Evolutionary conservation across 225 moss, liverwort and hornwort species (phyloP).

Genomic region (Physcomitrium patens): DNA sequence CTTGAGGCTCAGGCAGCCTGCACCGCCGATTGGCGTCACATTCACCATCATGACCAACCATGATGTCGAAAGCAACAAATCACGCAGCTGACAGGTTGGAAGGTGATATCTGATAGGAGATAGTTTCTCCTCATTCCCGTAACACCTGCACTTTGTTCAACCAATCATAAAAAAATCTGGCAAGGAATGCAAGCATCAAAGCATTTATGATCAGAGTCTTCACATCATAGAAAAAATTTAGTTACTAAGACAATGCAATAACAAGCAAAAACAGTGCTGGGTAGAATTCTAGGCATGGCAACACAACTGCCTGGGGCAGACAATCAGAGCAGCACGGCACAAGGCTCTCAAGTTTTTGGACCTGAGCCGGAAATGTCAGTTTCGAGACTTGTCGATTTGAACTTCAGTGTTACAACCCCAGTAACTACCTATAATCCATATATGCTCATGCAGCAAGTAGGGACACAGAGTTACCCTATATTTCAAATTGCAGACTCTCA

Average conservation of each 20-base stretch:
- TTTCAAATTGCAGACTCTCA: constrained; percentile 39
- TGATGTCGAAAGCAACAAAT: neutral
- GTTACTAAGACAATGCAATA: constrained; percentile 26
- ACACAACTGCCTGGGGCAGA: constrained; percentile 47
- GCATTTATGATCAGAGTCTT: constrained; percentile 18
- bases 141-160: constrained; percentile 25
- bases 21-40: neutral
- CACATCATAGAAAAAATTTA: neutral
- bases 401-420: constrained; percentile 37
- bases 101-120: neutral
- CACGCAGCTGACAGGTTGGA: constrained; percentile 6
- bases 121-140: constrained; percentile 19
- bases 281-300: constrained; percentile 46
- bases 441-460: constrained; percentile 47
- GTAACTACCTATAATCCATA: constrained; percentile 53
- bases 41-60: neutral
- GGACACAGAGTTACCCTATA: constrained; percentile 41
- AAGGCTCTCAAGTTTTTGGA: constrained; percentile 51
- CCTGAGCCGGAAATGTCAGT: constrained; percentile 54
- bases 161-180: constrained; percentile 16
- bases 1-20: neutral
- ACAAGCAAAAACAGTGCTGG: constrained; percentile 23
- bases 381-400: constrained; percentile 51
- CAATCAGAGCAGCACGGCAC: constrained; percentile 52
- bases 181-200: neutral